Base-by-base conservation (phyloP, 2,329 filamentous ascomycete species). In the Chaetomium olivaceum region DNA sequence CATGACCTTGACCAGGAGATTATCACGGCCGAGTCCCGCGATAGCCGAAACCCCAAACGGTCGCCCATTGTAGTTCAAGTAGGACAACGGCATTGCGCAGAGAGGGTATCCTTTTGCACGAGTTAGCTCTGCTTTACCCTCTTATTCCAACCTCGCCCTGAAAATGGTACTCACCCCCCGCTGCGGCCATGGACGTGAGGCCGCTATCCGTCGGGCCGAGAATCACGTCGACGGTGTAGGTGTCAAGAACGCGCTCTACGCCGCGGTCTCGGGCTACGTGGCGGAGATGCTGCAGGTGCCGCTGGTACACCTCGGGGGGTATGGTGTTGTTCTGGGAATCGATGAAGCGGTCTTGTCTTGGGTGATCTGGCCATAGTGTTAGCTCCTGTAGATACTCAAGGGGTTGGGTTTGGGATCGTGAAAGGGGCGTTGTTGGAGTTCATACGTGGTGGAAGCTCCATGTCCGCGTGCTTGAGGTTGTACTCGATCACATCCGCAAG, bases 11-110 rank as follows among this genome's bases (percentile, higher is more conserved):
- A 55, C 29, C 51, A 55, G 27, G 5, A 55, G 14, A 55, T 55
- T 27, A 55, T 55, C 51, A 11, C 51, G 51, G 3, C 51, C 51
- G 7, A 25, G 51, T n/a, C 27, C 29, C 29, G 25, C 29, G 3
- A 55, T 55, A 25, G 51, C 51, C 19, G 51, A 55, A 7, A 55
- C 51, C 51, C 21, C 25, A 55, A 55, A 55, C 27, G 51, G 51
- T 27, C 51, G 51, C 4, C 51, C 51, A 55, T 55, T 55, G 51
- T 55, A 55, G 27, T 55, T 25, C 51, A 55, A 55, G 27, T 55
- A 55, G 25, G 51, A 55, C 51, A 55, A 31, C 27, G 51, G 51
- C 51, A 55, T 55, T n/a, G 25, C 51, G 51, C 51, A 55, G 19
- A 55, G 51, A 27, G 51, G 23, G 14, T 55, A 55, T 27, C 23